Conservation (phyloP, 306 rosid genomes). For the Hippophae gyantsensis region DNA sequence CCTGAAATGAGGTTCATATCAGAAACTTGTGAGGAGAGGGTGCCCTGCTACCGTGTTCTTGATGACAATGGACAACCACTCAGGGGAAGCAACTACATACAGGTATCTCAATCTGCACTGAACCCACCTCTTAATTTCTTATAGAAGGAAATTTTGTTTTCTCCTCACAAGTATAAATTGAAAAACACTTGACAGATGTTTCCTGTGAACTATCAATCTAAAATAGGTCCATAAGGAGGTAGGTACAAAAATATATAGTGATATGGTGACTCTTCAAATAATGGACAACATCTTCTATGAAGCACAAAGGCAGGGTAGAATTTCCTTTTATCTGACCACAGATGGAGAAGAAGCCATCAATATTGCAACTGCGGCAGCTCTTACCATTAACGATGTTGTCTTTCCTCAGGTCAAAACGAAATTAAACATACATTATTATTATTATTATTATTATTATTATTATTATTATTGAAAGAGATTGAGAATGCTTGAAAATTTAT, state of each 20-base stretch:
- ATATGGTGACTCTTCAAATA: conserved; percentile 74
- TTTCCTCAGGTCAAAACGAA: conserved; percentile 62
- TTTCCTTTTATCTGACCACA: conserved; percentile 72
- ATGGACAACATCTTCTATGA: conserved; percentile 88
- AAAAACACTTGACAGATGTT: neutral
- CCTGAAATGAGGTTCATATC: conserved; percentile 47
- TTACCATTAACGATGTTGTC: conserved; percentile 50
- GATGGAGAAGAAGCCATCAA: conserved; percentile 81
- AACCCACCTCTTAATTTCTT: conserved; percentile 1
- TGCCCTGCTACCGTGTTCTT: conserved; percentile 64
- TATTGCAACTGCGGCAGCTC: conserved; percentile 85
- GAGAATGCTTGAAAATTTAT: conserved; percentile 10
- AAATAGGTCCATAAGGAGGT: conserved; percentile 47
- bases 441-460: conserved; percentile 2
- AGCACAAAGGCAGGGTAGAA: conserved; percentile 92
- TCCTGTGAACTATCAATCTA: conserved; percentile 8
- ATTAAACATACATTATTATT: neutral
- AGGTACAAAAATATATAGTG: conserved; percentile 61
- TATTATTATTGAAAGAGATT: conserved; percentile 6
- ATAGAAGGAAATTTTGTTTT: neutral
- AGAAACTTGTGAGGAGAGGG: conserved; percentile 41
- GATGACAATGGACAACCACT: conserved; percentile 52
- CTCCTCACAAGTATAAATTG: neutral
- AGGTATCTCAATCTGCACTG: conserved; percentile 32
- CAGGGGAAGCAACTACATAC: conserved; percentile 22